Evolutionary conservation across 2,329 filamentous ascomycete genomes (phyloP).

Genomic region (Cucurbitaria berberidis): DNA sequence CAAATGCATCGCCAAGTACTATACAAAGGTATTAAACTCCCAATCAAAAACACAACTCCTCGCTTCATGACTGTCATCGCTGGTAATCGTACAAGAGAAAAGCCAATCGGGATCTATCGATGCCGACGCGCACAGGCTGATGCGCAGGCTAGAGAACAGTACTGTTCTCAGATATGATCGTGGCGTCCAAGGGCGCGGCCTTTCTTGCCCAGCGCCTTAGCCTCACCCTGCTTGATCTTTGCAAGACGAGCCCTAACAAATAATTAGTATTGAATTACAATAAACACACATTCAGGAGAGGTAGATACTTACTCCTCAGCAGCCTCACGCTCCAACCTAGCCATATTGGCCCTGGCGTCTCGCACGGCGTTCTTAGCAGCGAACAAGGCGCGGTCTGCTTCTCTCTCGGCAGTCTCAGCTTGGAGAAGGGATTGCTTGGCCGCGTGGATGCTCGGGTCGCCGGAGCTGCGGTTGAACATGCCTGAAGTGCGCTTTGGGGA

Average conservation of each 20-base stretch:
- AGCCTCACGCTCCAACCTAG: constrained; percentile 68
- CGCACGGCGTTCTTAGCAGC: constrained; percentile 64
- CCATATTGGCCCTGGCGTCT: constrained; percentile 69
- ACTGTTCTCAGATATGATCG: constrained; percentile 12
- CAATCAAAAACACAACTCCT: background rate
- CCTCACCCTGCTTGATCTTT: constrained; percentile 72
- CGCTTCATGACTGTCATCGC: background rate
- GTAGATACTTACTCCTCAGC: constrained; percentile 36
- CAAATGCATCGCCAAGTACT: background rate
- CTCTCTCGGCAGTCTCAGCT: constrained; percentile 68
- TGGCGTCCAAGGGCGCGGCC: constrained; percentile 67
- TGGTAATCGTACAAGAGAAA: background rate
- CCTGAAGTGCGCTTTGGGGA: constrained; percentile 41
- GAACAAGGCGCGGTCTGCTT: constrained; percentile 68
- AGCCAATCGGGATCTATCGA: background rate
- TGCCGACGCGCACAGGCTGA: background rate
- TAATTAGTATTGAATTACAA: background rate
- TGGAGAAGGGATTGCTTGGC: constrained; percentile 67
- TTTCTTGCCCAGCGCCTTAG: constrained; percentile 69
- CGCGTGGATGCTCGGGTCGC: constrained; percentile 67
- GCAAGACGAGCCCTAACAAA: constrained; percentile 57
- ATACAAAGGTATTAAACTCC: background rate
- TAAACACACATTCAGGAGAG: background rate
- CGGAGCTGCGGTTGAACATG: constrained; percentile 53
- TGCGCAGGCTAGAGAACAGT: background rate